Evolutionary conservation across 139 green algal species (phyloP), one percentile per base, ranked within the genome.

Genomic region (Gonium pectorale): DNA sequence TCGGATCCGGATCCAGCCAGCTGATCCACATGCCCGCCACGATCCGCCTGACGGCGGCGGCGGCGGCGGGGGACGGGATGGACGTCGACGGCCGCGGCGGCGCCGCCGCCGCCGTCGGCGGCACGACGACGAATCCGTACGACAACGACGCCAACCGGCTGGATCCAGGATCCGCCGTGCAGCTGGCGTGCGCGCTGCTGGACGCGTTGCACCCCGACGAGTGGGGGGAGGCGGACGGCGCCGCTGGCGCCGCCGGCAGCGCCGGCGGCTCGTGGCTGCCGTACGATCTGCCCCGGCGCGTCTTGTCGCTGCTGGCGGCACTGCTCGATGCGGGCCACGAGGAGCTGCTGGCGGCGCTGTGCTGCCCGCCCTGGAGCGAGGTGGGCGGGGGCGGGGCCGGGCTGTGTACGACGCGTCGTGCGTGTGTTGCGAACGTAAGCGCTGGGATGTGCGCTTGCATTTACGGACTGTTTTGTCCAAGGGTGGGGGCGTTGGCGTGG

Each of bases 201-300:
- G 78, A 74, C 33, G 38, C 11, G 9, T 33, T 84, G 43, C 33
- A 71, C 3, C 59, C 38, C 7, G 78, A 75, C 2, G 62, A 74
- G 22, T 49, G 38, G 54, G 62, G 17, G 17, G 52, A 68, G 71
- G 35, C 6, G 51, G 31, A 40, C 49, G 21, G 8, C 4, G 9
- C 33, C 5, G 3, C 44, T n/a, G 75, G 38, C 27, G 60, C n/a
- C 59, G 40, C 6, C n/a, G 43, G 43, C 37, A 9, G 19, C 17
- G 8, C 27, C 71, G 31, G 52, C 22, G 56, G 41, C 40, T 31
- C 21, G 11, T 74, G 67, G 68, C 33, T 35, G 5, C 41, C 60
- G 59, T 73, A 73, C n/a, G 46, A 66, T 43, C n/a, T 84, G 44
- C 78, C 78, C 13, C 62, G 78, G 31, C 78, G 63, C 21, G 31